phyloP scores from a whole-genome alignment of 805 yeast genomes.

The Geotrichum ghanense region DNA sequence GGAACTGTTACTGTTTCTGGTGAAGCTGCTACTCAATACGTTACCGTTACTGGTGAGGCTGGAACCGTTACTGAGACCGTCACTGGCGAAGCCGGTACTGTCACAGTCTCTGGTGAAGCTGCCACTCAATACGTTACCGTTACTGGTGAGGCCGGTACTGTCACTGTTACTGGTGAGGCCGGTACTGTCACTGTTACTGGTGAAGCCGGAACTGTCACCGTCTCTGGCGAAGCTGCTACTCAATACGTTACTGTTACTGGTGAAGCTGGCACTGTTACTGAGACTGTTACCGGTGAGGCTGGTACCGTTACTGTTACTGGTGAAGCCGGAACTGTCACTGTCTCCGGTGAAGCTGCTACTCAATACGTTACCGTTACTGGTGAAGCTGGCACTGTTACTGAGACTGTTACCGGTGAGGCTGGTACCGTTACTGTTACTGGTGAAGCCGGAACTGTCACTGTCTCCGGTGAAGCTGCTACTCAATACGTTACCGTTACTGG shows the following conservation, averaged over 20 bases:
- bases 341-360: not conserved
- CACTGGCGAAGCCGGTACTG: slow-evolving; percentile 14
- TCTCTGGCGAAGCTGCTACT: slow-evolving; percentile 5
- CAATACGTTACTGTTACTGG: slow-evolving; percentile 12
- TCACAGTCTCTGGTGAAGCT: slow-evolving; percentile 14
- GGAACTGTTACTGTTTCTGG: too few species aligned
- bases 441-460: slow-evolving; percentile 7
- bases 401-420: slow-evolving; percentile 12
- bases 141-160: slow-evolving; percentile 8
- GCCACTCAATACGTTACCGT: slow-evolving; percentile 4
- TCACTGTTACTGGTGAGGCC: not conserved
- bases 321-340: slow-evolving; percentile 1
- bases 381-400: slow-evolving; percentile 10
- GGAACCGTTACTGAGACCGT: slow-evolving; percentile 4
- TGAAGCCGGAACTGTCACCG: slow-evolving; percentile 5
- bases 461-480: slow-evolving; percentile 11
- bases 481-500: slow-evolving; percentile 9
- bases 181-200: slow-evolving; percentile 7
- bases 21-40: slow-evolving; percentile 7
- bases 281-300: slow-evolving; percentile 12
- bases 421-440: slow-evolving; percentile 4
- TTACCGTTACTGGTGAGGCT: slow-evolving; percentile 9
- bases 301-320: slow-evolving; percentile 8
- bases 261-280: slow-evolving; percentile 10
- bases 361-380: slow-evolving; percentile 5